A percentile compares a stretch with the other conserved stretches of the same genome.
phyloP scores from a whole-genome alignment of 2,329 filamentous ascomycete genomes.

The Calonectria pseudoturangicola region DNA sequence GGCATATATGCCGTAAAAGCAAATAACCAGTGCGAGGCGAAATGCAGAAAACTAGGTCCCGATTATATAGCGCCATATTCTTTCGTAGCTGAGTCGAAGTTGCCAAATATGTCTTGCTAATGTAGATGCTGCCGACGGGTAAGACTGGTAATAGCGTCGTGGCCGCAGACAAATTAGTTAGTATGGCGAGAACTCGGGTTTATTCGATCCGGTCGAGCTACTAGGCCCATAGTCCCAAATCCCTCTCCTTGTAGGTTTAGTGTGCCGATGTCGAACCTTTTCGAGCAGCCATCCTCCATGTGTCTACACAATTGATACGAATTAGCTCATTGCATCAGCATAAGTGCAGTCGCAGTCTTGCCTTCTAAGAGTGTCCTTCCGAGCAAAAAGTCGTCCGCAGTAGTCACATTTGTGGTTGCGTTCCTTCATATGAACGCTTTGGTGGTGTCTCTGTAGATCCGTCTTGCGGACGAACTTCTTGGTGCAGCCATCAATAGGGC shows the following conservation, averaged over 20 bases:
- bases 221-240: constrained; percentile 46
- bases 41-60: constrained; percentile 1
- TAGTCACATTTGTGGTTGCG: constrained; percentile 82
- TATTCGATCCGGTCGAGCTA: constrained; percentile 45
- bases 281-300: constrained; percentile 85
- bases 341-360: constrained; percentile 61
- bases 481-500: constrained; percentile 77
- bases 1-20: constrained; percentile 17
- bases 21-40: constrained; percentile 13
- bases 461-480: constrained; percentile 90
- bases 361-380: constrained; percentile 90
- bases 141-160: background rate
- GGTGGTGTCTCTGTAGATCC: constrained; percentile 79
- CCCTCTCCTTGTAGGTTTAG: constrained; percentile 66
- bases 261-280: constrained; percentile 76
- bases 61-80: constrained; percentile 8
- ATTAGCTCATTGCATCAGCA: constrained; percentile 18
- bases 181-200: constrained; percentile 46
- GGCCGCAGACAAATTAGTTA: constrained; percentile 34
- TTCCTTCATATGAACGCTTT: constrained; percentile 83
- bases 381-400: constrained; percentile 82
- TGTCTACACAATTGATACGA: constrained; percentile 71
- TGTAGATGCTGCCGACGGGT: background rate
- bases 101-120: background rate
- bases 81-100: constrained; percentile 12